phyloP scores from a whole-genome alignment of 768 basidiomycete genomes.

The Neoboletus magnificus region DNA sequence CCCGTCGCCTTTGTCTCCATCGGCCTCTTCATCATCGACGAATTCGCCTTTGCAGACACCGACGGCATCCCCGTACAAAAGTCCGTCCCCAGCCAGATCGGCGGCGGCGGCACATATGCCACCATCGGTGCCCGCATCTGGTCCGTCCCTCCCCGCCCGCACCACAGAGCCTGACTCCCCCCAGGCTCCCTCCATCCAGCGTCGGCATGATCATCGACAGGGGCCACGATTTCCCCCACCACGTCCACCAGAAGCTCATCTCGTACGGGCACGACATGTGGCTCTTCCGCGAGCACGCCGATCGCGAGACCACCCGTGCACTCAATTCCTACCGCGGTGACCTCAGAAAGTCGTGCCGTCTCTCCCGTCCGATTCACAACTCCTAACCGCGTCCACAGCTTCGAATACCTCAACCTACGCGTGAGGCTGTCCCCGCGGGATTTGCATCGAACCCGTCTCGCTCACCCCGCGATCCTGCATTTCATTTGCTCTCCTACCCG shows the following conservation, averaged over 20 bases:
- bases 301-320: conserved; percentile 62
- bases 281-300: conserved; percentile 62
- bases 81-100: conserved; percentile 50
- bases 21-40: conserved; percentile 90
- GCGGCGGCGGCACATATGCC: conserved; percentile 86
- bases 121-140: conserved; percentile 80
- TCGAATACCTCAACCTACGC: conserved; percentile 73
- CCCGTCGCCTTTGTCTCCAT: conserved; percentile 54
- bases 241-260: conserved; percentile 53
- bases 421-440: conserved; percentile 71
- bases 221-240: conserved; percentile 69
- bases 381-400: conserved; percentile 42
- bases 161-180: not conserved
- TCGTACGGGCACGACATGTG: conserved; percentile 74
- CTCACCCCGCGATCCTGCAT: conserved; percentile 56
- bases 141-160: conserved; percentile 32
- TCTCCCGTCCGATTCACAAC: conserved; percentile 2
- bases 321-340: conserved; percentile 76
- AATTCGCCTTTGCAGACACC: conserved; percentile 37
- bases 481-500: conserved; percentile 83
- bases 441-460: conserved; percentile 52
- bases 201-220: conserved; percentile 85
- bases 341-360: conserved; percentile 51
- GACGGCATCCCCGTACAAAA: conserved; percentile 43
- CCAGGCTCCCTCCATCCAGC: conserved; percentile 60